Base-by-base conservation (phyloP, 2,329 filamentous ascomycete species). In the Rutstroemia sp. region DNA sequence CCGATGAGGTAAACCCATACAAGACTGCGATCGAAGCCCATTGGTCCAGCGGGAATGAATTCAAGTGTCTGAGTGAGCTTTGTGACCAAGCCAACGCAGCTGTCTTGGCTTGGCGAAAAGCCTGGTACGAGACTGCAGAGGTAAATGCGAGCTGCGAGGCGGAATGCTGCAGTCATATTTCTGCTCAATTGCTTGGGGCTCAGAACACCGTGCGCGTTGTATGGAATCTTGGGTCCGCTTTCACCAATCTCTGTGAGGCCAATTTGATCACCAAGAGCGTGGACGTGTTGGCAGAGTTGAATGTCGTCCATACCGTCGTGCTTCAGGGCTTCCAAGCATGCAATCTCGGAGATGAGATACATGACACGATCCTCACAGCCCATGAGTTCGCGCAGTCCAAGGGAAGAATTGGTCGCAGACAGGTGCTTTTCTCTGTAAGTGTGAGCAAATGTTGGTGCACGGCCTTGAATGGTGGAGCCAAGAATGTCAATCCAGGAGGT, bases 271-370 rank as follows among this genome's bases (percentile, higher is more conserved):
- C 90, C 92, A 6, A 97, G 83, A n/a, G 87, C 84, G 60, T 87
- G 85, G 41, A 97, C 90, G 72, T 96, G 92, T 59, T 87, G 82
- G 80, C 92, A 96, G 46, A 97, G 83, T 51, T 85, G 83, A 62
- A 94, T 85, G 67, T 94, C 86, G 64, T 95, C 88, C 75, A 94
- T 90, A 65, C 88, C 88, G 59, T 88, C 83, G 41, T 78, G 75
- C 77, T 94, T 95, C 62, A 96, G 82, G 3, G 89, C 88, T 71
- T 97, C 94, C 53, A 99, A 83, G 72, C 94, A 97, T 54, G 92
- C 90, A 66, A 97, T 96, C 74, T 99, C 94, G 2, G 91, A 95
- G 70, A 99, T 95, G 66, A 97, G 79, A 72, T 96, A 97, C 91
- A 99, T 96, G 73, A 97, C 88, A 21, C 86, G 85, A 73, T 99